Conservation (phyloP, 2,329 filamentous ascomycete genomes). For the Ophiostoma sp. region DNA sequence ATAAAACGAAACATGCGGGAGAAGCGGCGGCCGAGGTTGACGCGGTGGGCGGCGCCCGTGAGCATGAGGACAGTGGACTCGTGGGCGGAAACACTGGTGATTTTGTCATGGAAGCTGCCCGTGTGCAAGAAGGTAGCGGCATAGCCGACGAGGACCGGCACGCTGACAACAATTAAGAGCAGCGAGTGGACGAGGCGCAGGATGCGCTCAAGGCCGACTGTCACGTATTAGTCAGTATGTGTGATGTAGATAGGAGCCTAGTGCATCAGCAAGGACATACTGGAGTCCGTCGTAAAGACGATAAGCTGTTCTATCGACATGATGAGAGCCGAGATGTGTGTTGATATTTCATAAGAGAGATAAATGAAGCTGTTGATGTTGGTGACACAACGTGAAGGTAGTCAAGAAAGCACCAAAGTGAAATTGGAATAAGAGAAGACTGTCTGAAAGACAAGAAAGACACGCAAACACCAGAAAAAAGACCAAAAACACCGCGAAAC, state of each 20-base stretch:
- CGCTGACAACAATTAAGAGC: conserved; percentile 50
- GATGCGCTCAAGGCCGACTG: conserved; percentile 62
- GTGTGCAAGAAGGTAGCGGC: conserved; percentile 26
- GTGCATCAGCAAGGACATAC: conserved; percentile 38
- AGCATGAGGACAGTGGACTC: conserved; percentile 33
- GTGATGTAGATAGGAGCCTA: neutral
- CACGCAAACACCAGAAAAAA: neutral
- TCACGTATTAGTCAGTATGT: neutral
- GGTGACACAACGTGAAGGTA: neutral
- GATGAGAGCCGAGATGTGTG: neutral
- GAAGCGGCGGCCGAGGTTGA: conserved; percentile 58
- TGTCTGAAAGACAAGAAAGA: neutral
- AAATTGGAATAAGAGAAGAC: neutral
- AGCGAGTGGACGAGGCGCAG: conserved; percentile 59
- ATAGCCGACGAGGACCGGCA: conserved; percentile 43
- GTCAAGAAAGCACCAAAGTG: neutral
- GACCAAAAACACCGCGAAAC: neutral
- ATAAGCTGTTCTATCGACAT: conserved; percentile 41
- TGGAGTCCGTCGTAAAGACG: conserved; percentile 49
- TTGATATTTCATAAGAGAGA: neutral
- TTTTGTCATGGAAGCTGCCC: neutral
- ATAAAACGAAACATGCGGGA: conserved; percentile 70
- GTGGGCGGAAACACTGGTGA: conserved; percentile 21
- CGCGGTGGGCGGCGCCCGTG: conserved; percentile 40
- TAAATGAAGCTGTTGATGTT: neutral